Evolutionary conservation across 768 basidiomycete genomes (phyloP), one percentile per base, ranked within the genome.

Genomic region (Boletus rubescentipes): DNA sequence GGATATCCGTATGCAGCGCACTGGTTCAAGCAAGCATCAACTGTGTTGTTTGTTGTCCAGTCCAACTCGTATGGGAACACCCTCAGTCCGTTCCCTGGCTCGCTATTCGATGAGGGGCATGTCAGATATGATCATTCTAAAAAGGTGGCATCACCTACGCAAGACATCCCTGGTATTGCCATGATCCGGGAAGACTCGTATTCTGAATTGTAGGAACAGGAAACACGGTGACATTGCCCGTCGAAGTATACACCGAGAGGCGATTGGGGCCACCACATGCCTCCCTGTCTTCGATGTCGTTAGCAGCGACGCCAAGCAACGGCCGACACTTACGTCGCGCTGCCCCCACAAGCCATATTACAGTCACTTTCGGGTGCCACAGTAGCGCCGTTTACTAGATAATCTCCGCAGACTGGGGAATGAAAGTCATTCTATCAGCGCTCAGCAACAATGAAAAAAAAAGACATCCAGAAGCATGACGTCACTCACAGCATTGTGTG

Each of bases 251-350:
- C 14, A 89, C 79, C 1, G 87, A 89, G 26, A 91, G 63, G n/a
- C 82, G 78, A 62, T 85, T 84, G 2, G 84, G 80, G 7, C 84
- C 90, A 64, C 90, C 90, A 57, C 89, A 92, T 38, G 83, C 81
- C 66, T 86, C 77, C 12, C 84, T 86, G 54, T 15, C 9, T 36
- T 16, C 16, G 26, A 21, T 20, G 5, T 23, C 21, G 26, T 42
- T 15, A 46, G 45, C 23, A 26, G 34, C 2, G 45, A 14, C 20
- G 11, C 34, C 23, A 23, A 39, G 20, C 9, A 20, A 20, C 18
- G 18, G 38, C 9, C 16, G 38, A 20, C 20, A 6, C 26, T 26
- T 26, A 26, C 26, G 26, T 26, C 6, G 26, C 26, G 26, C 26
- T 26, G 4, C 26, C 26, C 6, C 26, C 26, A 26, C 26, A 26